phyloP scores from a whole-genome alignment of 176 grass and related monocot genomes.

The Thalia dealbata region DNA sequence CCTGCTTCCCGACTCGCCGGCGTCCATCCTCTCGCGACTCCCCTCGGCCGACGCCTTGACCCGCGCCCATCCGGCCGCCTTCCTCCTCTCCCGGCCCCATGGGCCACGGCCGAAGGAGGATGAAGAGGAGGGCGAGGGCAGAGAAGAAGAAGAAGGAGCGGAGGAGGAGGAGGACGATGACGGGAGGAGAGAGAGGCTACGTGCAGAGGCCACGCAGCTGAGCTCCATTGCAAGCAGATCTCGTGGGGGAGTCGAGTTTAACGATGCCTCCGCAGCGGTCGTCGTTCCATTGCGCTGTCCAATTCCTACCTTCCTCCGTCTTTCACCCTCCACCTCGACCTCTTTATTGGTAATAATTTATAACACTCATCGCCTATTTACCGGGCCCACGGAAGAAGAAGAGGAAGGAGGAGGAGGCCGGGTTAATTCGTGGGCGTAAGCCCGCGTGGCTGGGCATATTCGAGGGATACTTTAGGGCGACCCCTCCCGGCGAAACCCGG shows the following conservation, averaged over 20 bases:
- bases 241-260: not conserved
- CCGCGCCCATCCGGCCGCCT: not conserved
- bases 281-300: not conserved
- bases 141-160: not conserved
- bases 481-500: not conserved
- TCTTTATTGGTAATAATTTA: not conserved
- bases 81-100: conserved; percentile 15
- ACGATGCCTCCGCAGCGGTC: not conserved
- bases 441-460: not conserved
- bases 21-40: conserved; percentile 14
- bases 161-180: conserved; percentile 18
- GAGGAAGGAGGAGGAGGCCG: not conserved
- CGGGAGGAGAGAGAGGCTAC: conserved; percentile 6
- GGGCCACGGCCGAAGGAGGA: not conserved
- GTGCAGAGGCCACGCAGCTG: conserved; percentile 15
- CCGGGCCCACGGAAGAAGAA: not conserved
- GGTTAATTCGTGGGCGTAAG: not conserved
- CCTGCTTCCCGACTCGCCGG: not conserved
- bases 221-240: conserved; percentile 26
- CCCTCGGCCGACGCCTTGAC: conserved; percentile 32
- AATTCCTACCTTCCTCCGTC: not conserved
- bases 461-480: not conserved
- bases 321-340: too few relatives aligned
- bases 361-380: not conserved
- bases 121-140: conserved; percentile 11